Conservation (phyloP, 768 basidiomycete species). For the Tricholoma furcatifolium region DNA sequence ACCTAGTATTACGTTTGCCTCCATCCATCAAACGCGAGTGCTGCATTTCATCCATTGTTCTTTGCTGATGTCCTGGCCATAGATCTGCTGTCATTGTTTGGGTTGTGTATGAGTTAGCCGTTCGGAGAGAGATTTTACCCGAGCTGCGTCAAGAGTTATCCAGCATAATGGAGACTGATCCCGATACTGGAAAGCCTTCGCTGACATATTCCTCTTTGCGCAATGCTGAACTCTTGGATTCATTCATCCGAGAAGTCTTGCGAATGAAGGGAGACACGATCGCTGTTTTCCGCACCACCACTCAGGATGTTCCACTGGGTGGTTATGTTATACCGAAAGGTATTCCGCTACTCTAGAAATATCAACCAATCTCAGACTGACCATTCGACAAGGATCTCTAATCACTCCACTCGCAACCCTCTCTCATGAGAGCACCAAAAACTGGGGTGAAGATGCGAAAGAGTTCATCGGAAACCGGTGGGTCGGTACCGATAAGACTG, state of each 20-base stretch:
- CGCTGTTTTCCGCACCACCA: conserved; percentile 3
- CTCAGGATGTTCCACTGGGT: conserved; percentile 7
- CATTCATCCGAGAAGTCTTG: conserved; percentile 10
- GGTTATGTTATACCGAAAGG: conserved; percentile 10
- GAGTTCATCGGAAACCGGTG: conserved; percentile 8
- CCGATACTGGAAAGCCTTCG: not conserved
- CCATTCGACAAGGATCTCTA: not conserved
- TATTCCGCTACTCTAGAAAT: not conserved
- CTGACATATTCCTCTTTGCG: conserved; percentile 6
- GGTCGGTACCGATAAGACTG: conserved; percentile 9
- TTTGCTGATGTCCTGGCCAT: not conserved
- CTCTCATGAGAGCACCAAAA: conserved; percentile 1
- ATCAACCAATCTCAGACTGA: not conserved
- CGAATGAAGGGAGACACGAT: conserved; percentile 9
- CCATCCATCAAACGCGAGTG: conserved; percentile 9
- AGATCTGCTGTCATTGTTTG: conserved; percentile 9
- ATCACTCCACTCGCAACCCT: conserved; percentile 5
- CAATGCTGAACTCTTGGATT: conserved; percentile 8
- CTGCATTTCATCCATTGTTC: not conserved
- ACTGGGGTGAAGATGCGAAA: conserved; percentile 8
- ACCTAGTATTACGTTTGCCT: conserved; percentile 5
- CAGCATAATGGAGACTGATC: conserved; percentile 1
- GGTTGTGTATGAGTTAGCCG: conserved; percentile 9
- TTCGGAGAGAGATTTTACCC: not conserved
- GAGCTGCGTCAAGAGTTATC: conserved; percentile 3